phyloP scores from a whole-genome alignment of 2,329 filamentous ascomycete genomes.

The Davidsoniella eucalypti region DNA sequence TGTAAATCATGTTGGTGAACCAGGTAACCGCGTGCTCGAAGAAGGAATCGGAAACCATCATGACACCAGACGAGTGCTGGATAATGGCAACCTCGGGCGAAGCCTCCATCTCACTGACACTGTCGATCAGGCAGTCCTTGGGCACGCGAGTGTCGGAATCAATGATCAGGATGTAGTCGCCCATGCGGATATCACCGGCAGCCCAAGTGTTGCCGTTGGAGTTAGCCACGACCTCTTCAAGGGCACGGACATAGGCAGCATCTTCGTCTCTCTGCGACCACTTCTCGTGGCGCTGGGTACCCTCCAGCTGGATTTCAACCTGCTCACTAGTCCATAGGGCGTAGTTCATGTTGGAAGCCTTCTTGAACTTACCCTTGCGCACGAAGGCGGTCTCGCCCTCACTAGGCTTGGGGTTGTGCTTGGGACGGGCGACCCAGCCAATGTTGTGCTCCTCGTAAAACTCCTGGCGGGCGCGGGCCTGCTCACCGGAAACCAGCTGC shows the following conservation, averaged over 20 bases:
- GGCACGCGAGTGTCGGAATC: slow-evolving; percentile 57
- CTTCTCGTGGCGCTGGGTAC: slow-evolving; percentile 26
- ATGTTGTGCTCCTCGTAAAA: slow-evolving; percentile 42
- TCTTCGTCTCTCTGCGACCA: slow-evolving; percentile 29
- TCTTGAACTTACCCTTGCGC: slow-evolving; percentile 45
- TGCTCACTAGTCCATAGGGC: slow-evolving; percentile 42
- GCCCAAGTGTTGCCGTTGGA: slow-evolving; percentile 37
- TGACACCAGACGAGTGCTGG: slow-evolving; percentile 58
- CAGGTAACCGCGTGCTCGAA: slow-evolving; percentile 62
- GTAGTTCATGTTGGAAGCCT: slow-evolving; percentile 54
- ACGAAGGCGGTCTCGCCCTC: slow-evolving; percentile 30
- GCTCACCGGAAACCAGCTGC: slow-evolving; percentile 31
- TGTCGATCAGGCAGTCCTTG: slow-evolving; percentile 49
- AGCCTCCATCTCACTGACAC: slow-evolving; percentile 54
- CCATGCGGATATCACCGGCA: slow-evolving; percentile 42
- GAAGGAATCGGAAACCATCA: slow-evolving; percentile 56
- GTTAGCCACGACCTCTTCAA: slow-evolving; percentile 34
- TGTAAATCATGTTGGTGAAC: slow-evolving; percentile 66
- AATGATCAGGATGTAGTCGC: slow-evolving; percentile 48
- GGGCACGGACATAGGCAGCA: slow-evolving; percentile 31
- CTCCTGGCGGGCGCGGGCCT: slow-evolving; percentile 25
- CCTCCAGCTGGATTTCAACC: slow-evolving; percentile 41
- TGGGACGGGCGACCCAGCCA: slow-evolving; percentile 37
- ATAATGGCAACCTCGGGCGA: slow-evolving; percentile 55
- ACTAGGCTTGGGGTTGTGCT: slow-evolving; percentile 33